phyloP scores from a whole-genome alignment of 1,284 basidiomycete genomes.

The Malassezia globosa region DNA sequence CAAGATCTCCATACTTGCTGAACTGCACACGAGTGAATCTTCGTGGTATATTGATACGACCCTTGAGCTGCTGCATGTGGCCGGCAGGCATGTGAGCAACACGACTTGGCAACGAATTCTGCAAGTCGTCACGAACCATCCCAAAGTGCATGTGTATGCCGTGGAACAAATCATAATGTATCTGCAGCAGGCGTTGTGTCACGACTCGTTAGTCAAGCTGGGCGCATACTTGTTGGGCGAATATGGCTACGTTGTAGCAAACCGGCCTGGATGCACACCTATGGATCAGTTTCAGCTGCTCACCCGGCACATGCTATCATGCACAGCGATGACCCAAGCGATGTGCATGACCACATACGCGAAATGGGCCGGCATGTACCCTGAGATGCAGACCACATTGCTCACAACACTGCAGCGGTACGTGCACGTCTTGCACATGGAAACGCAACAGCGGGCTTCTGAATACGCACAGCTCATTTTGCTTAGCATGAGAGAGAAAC shows the following conservation, averaged over 20 bases:
- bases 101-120: conserved; percentile 99
- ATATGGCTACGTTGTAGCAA: conserved; percentile 84
- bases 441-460: conserved; percentile 93
- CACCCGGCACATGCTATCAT: conserved; percentile 90
- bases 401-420: conserved; percentile 64
- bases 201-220: conserved; percentile 94
- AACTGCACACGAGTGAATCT: conserved; percentile 67
- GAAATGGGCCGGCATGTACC: conserved; percentile 99
- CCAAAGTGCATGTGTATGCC: conserved; percentile 79
- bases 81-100: conserved; percentile 94
- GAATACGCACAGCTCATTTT: conserved; percentile 39
- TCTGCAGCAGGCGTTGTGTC: conserved; percentile 72
- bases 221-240: conserved; percentile 91
- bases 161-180: conserved; percentile 64
- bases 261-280: conserved; percentile 82
- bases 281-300: conserved; percentile 87
- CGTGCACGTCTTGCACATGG: conserved; percentile 81
- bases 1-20: conserved; percentile 94
- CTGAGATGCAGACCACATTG: conserved; percentile 89
- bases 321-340: conserved; percentile 79
- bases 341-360: conserved; percentile 91
- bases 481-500: conserved; percentile 13
- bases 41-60: conserved; percentile 63
- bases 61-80: conserved; percentile 82
- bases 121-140: conserved; percentile 95